Evolutionary conservation across 2,329 filamentous ascomycete genomes (phyloP), one percentile per base, ranked within the genome.

Genomic region (Ceratocystis alfenasii): DNA sequence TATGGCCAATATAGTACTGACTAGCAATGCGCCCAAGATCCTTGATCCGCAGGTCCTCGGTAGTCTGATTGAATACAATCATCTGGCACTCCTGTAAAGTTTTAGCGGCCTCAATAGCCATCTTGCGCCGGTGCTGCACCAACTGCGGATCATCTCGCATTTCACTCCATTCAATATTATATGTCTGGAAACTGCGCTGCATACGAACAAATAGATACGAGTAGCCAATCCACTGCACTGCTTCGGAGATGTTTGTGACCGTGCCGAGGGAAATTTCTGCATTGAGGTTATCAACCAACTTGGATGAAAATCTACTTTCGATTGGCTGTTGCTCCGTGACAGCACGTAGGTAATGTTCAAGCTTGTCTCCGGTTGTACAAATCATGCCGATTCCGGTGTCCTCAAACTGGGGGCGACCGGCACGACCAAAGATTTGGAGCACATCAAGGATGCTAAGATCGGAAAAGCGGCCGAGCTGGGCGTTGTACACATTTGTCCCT

Each of bases 301-400:
- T 95, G 41, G 89, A 83, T 1, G 92, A 96, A 73, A 99, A 96
- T 67, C 87, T 88, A n/a, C 93, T 97, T 72, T 99, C 94, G 69
- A 99, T 99, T 0, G 95, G 94, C 69, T 95, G 87, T 73, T 99
- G 94, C 69, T 96, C 89, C 8, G 94, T 99, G 1, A 99, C 89
- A 1, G 94, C 92, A 50, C 87, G 87, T 59, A 97, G 79, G 73
- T 99, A 99, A 74, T 99, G 93, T 36, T 87, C 78, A 7, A 99
- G 79, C 73, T 92, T 96, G 74, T 96, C 92, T n/a, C 92, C 88
- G 0, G 90, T 95, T 0, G 95, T 99, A 72, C 91, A 95, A 70
- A 99, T 99, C 80, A 96, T 96, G 69, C 95, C 95, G 70, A 97
- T 96, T 79, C 94, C 94, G 45, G 88, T 94, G 72, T 97, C 94